Evolutionary conservation across 768 basidiomycete species (phyloP), one percentile per base, ranked within the genome.

Genomic region (Russula emetica): DNA sequence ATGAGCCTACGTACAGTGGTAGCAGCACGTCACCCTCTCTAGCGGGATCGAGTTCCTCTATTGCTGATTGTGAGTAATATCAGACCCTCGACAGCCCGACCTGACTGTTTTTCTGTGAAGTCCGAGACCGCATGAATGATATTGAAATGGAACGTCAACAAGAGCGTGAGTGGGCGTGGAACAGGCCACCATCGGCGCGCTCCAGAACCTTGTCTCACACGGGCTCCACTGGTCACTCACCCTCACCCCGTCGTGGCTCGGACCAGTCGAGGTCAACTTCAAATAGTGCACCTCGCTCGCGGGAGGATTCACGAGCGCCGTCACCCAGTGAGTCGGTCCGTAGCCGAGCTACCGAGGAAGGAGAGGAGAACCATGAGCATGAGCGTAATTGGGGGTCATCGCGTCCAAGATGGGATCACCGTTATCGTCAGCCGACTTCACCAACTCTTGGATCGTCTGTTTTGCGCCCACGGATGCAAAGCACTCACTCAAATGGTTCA

Each of bases 151-250:
- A 72, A n/a, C 74, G 55, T 16, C 64, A 66, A 49, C 76, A 73
- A 54, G 79, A 82, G 57, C 80, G 75, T 40, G 82, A 84, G 70
- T 77, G 77, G 53, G 76, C 77, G 50, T 79, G 83, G 84, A 81
- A 80, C 51, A 82, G 76, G 65, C 79, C 76, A 13, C 60, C 68
- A 74, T 20, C 74, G 75, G 65, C 78, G 77, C 22, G 72, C 74
- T 61, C 59, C 66, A 60, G 74, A 72, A 56, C 75, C 72, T 28
- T 68, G 70, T 22, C 77, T 76, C 61, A 75, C 74, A 11, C 72
- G 69, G 24, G 44, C 32, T 20, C 24, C 5, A n/a, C 30, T 44
- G 75, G 78, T 40, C 74, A 74, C 24, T 74, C 83, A 42, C 69
- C 75, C n/a, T 74, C 83, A 44, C 69, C 75, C 24, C 59, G 55